Evolutionary conservation across 257 asterid genomes (phyloP), one percentile per base, ranked within the genome.

Genomic region (Nemophila menziesii): DNA sequence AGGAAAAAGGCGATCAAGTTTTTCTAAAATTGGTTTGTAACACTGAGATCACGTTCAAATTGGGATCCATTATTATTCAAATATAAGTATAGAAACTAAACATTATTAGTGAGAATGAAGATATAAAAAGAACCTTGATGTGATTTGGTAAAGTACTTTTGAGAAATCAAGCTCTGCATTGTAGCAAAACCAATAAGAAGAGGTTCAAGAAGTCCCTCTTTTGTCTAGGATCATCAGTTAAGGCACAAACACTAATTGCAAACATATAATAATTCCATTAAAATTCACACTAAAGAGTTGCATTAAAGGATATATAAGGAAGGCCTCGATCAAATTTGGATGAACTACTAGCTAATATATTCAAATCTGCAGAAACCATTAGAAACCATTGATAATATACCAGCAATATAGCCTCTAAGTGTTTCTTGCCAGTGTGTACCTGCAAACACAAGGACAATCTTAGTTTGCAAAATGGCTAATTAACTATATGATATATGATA

Each of bases 391-490:
- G 98, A 84, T 70, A 89, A 49, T 70, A 89, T 65, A 48, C 98
- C 98, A 58, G 94, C 94, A 65, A 81, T 92, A 50, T 66, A 81
- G 49, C 96, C 98, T 76, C 98, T 85, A 52, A 74, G 92, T 48
- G 98, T 89, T 64, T 80, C 98, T 74, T 89, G 98, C 98, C 98
- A 89, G 67, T 78, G 92, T 55, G n/a, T n/a, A 85, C 93, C 98
- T 89, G 58, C 17, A 67, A 49, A 48, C 42, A 37, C 61, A 16
- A 41, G 44, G 34, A 47, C 39, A 36, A 11, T 43, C 17, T 10
- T n/a, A 11, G 5, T 38, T 38, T n/a, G 43, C 43, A 14, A n/a
- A n/a, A 20, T n/a, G 18, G 11, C 8, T 34, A 34, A 34, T n/a
- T n/a, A n/a, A n/a, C n/a, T n/a, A n/a, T n/a, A n/a, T n/a, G n/a